Conservation (phyloP, 2,329 filamentous ascomycete genomes). For the Erysiphe pulchra region DNA sequence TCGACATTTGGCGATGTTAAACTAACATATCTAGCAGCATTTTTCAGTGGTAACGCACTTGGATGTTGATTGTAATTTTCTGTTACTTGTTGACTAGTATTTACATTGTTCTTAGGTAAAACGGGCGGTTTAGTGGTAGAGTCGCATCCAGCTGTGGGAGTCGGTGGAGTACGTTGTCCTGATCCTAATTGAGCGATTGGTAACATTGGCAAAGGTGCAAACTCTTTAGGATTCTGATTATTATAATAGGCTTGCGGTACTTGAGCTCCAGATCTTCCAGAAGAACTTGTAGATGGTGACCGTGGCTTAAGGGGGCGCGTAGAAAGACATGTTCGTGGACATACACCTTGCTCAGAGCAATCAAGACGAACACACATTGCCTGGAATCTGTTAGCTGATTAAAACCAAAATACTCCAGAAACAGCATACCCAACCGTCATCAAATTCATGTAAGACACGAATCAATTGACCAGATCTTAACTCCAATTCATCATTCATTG, state of each 20-base stretch:
- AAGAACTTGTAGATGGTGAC: not conserved
- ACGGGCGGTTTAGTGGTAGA: not conserved
- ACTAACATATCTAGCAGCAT: not conserved
- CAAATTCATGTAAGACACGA: constrained; percentile 78
- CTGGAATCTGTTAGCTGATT: constrained; percentile 17
- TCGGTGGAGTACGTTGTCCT: not conserved
- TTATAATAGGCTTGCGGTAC: not conserved
- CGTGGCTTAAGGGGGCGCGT: constrained; percentile 49
- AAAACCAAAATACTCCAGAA: not conserved
- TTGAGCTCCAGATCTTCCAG: not conserved
- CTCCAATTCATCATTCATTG: constrained; percentile 74
- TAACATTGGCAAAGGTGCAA: not conserved
- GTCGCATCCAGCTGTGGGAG: not conserved
- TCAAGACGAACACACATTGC: constrained; percentile 81
- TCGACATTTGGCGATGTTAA: not conserved
- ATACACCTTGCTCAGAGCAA: constrained; percentile 76
- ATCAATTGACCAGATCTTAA: constrained; percentile 63
- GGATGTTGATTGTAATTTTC: not conserved
- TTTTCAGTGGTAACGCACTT: not conserved
- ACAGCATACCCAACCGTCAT: constrained; percentile 76
- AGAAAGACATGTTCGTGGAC: constrained; percentile 79
- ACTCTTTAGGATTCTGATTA: no score
- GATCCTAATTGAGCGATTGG: not conserved
- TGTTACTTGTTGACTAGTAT: not conserved
- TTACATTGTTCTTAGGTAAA: not conserved